A percentile compares a stretch with the other conserved stretches of the same genome.
Evolutionary conservation across 2,329 filamentous ascomycete genomes (phyloP).

Genomic region (Purpureocillium lavendulum): DNA sequence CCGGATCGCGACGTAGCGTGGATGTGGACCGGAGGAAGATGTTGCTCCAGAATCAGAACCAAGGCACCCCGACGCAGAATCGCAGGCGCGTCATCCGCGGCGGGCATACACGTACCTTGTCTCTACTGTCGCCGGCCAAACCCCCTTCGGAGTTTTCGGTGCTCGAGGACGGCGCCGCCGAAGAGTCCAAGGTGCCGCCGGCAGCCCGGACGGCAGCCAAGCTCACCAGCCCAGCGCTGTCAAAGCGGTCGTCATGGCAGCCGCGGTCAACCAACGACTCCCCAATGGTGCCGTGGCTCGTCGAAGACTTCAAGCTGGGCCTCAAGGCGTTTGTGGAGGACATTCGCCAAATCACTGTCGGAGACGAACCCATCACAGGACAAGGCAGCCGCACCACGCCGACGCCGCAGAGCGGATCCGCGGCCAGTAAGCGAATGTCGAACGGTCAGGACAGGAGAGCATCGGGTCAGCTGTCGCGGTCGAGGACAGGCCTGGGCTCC

Average conservation of each 20-base stretch:
- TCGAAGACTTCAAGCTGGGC: constrained; percentile 81
- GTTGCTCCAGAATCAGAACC: constrained; percentile 44
- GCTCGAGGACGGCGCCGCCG: constrained; percentile 27
- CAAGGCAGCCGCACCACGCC: constrained; percentile 6
- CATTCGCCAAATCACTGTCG: constrained; percentile 88
- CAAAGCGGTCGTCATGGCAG: constrained; percentile 54
- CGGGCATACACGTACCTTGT: constrained; percentile 58
- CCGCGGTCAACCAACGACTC: constrained; percentile 38
- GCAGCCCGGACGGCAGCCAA: constrained; percentile 23
- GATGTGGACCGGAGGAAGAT: constrained; percentile 71
- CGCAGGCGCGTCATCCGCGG: constrained; percentile 61
- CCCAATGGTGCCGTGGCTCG: constrained; percentile 62
- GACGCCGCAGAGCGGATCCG: constrained; percentile 10
- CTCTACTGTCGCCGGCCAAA: constrained; percentile 67
- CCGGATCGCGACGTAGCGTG: constrained; percentile 29
- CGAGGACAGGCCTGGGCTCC: constrained; percentile 33
- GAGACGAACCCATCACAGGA: constrained; percentile 75
- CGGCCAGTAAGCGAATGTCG: constrained; percentile 13
- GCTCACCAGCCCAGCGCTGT: constrained; percentile 29
- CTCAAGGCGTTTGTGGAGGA: constrained; percentile 95
- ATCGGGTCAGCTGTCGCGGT: no score
- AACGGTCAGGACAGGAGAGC: no score
- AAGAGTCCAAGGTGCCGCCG: constrained; percentile 15
- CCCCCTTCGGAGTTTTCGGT: constrained; percentile 33
- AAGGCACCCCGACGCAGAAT: constrained; percentile 31